Evolutionary conservation across 495 filamentous ascomycete species (phyloP).

Genomic region (Penicillium lagena): DNA sequence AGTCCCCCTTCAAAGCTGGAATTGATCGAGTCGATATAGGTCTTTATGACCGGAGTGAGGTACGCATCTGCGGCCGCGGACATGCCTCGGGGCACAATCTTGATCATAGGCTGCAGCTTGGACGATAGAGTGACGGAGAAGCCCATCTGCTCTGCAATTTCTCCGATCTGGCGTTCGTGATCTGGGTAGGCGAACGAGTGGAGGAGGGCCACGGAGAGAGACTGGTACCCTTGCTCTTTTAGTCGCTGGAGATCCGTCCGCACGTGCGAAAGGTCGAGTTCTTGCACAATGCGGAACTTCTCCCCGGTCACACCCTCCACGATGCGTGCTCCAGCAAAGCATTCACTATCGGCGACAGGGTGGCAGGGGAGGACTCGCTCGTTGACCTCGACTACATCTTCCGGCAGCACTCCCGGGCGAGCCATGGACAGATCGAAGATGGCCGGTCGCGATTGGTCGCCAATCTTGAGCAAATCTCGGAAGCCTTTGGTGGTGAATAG

Average conservation of each 20-base stretch:
- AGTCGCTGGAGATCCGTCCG: constrained; percentile 35
- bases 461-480: constrained; percentile 82
- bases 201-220: constrained; percentile 46
- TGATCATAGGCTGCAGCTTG: constrained; percentile 81
- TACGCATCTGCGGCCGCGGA: constrained; percentile 95
- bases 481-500: constrained; percentile 92
- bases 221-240: constrained; percentile 41
- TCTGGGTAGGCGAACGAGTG: constrained; percentile 51
- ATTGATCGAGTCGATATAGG: constrained; percentile 88
- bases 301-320: constrained; percentile 46
- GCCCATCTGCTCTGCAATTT: constrained; percentile 42
- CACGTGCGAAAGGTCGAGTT: constrained; percentile 30
- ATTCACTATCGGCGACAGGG: constrained; percentile 58
- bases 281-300: constrained; percentile 42
- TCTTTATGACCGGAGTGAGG: constrained; percentile 89
- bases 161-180: constrained; percentile 43
- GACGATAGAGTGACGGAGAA: constrained; percentile 53
- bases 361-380: constrained; percentile 58
- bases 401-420: constrained; percentile 74
- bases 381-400: constrained; percentile 69
- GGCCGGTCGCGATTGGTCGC: constrained; percentile 75
- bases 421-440: constrained; percentile 80
- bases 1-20: constrained; percentile 50
- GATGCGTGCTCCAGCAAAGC: constrained; percentile 26
- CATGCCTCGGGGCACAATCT: constrained; percentile 69